phyloP scores from a whole-genome alignment of 305 asterid species.

The Fraxinus greggii region DNA sequence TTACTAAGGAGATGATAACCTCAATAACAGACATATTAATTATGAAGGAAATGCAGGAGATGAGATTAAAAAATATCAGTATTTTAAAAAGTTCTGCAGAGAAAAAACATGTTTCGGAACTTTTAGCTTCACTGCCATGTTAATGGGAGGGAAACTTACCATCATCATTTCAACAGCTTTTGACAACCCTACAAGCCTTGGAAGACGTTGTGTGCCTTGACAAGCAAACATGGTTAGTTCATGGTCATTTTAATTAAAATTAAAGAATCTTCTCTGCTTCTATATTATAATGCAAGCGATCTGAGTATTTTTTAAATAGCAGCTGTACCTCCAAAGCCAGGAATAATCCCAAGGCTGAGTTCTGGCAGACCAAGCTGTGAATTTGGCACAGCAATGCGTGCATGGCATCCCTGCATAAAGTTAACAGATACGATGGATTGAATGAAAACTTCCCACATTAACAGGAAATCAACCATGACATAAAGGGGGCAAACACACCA shows the following conservation, averaged over 20 bases:
- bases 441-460: neutral
- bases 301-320: conserved; percentile 11
- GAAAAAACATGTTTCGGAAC: neutral
- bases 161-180: conserved; percentile 83
- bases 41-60: conserved; percentile 1
- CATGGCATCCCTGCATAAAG: conserved; percentile 78
- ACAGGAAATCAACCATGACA: conserved; percentile 11
- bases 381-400: conserved; percentile 80
- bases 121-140: conserved; percentile 13
- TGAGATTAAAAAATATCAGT: neutral
- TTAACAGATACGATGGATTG: conserved; percentile 13
- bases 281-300: conserved; percentile 1
- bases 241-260: conserved; percentile 21
- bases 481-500: conserved; percentile 56
- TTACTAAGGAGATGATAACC: conserved; percentile 6
- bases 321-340: conserved; percentile 84
- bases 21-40: neutral
- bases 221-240: conserved; percentile 24
- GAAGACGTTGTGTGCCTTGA: conserved; percentile 94
- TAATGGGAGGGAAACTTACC: conserved; percentile 49
- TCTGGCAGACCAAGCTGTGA: conserved; percentile 90
- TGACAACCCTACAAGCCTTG: conserved; percentile 85
- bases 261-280: conserved; percentile 13
- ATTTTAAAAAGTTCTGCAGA: conserved; percentile 7
- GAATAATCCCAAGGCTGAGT: conserved; percentile 89